Evolutionary conservation across 2,329 filamentous ascomycete genomes (phyloP).

Genomic region (Exophiala lecanii-corni): DNA sequence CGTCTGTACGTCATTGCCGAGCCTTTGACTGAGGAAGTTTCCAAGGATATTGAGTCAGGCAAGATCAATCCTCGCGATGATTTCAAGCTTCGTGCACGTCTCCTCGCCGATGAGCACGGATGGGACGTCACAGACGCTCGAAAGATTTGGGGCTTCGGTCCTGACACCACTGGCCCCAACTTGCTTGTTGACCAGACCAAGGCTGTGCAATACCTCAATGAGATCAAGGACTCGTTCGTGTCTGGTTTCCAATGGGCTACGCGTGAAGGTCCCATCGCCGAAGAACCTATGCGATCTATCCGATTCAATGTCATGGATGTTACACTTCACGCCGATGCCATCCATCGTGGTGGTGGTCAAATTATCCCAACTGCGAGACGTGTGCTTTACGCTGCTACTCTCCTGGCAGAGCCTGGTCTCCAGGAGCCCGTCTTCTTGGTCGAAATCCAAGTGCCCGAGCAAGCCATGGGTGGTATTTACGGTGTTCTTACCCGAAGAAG

Average conservation of each 20-base stretch:
- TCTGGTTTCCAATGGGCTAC: conserved; percentile 99
- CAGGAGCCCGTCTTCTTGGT: conserved; percentile 98
- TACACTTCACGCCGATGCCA: conserved; percentile 98
- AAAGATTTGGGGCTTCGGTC: conserved; percentile 99
- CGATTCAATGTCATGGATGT: conserved; percentile 99
- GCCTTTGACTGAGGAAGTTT: conserved; percentile 87
- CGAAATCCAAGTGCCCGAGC: conserved; percentile 98
- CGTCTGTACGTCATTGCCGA: conserved; percentile 94
- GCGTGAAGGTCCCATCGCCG: conserved; percentile 92
- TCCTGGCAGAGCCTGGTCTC: conserved; percentile 86
- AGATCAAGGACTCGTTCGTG: conserved; percentile 99
- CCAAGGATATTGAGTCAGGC: conserved; percentile 82
- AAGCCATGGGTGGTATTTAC: conserved; percentile 99
- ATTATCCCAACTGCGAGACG: conserved; percentile 96
- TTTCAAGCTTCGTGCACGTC: conserved; percentile 96
- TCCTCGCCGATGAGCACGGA: conserved; percentile 92
- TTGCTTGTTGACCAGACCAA: conserved; percentile 99
- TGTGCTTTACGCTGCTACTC: conserved; percentile 88
- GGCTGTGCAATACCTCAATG: conserved; percentile 99
- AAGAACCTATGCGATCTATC: conserved; percentile 95
- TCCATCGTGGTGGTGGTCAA: conserved; percentile 99
- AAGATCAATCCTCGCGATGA: conserved; percentile 95
- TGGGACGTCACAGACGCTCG: conserved; percentile 99
- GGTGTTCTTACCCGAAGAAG: conserved; percentile 94
- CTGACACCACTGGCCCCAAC: conserved; percentile 96